Base-by-base conservation (phyloP, 257 asterid genomes). In the Plantago elongata region DNA sequence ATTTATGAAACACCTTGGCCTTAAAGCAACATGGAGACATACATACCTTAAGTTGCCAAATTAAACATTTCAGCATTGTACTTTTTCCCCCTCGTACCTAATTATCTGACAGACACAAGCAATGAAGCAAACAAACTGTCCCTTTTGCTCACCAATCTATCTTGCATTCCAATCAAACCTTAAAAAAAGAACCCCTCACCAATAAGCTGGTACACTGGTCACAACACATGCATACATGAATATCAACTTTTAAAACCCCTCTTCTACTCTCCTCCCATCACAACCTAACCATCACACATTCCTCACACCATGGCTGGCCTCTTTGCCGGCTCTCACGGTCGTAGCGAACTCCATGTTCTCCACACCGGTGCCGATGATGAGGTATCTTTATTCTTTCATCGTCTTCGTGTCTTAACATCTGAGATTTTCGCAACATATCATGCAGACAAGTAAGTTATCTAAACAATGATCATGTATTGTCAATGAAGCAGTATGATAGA, bases 91-190 rank as follows among this genome's bases (percentile, higher is more conserved):
- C 59, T 69, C 61, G 9, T 60, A 70, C 12, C 40, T 34, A 34
- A 34, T 34, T 4, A 34, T 30, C 16, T 58, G 48, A 65, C 61
- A 51, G 73, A 74, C 67, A 71, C 66, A 81, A 69, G 76, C 64
- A 68, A 61, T 63, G 40, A 59, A 57, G 54, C 77, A 68, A 78
- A 73, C 87, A 51, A 79, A 43, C 72, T 69, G 73, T 72, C 86
- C 71, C 68, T 71, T 68, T 63, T 69, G 40, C 61, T 64, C 18
- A 65, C 79, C 73, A 51, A 69, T 68, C 70, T 77, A 29, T 67
- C 96, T 77, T 83, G 69, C 69, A 71, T 84, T 81, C 79, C 74
- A 88, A 85, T 83, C 96, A 78, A 87, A 77, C 82, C 63, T 49
- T 67, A 65, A 45, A 59, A 22, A 48, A 18, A 38, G 56, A 92